These are phyloP conservation scores for Filosporella fistucella DNA, from an alignment of 495 filamentous ascomycete genomes.

Conservation along the genomic window DNA sequence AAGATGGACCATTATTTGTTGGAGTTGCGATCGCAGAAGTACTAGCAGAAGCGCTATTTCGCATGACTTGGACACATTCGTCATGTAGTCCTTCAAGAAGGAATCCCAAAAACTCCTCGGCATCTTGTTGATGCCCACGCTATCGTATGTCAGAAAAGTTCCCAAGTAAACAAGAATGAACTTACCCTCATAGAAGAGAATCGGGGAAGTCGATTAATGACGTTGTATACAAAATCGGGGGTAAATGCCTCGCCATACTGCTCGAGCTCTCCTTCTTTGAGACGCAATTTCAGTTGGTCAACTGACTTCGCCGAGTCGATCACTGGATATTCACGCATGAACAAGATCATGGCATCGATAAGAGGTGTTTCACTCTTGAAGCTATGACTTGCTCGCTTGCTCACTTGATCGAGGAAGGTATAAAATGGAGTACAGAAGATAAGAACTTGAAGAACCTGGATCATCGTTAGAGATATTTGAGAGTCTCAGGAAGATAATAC, in stretches of 20 bases:
- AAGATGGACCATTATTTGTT: conserved; percentile 26
- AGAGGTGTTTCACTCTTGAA: conserved; percentile 94
- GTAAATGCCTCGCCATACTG: conserved; percentile 88
- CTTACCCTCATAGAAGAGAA: conserved; percentile 78
- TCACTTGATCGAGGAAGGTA: conserved; percentile 83
- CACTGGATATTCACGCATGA: conserved; percentile 87
- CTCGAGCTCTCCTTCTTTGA: conserved; percentile 82
- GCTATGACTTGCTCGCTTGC: conserved; percentile 76
- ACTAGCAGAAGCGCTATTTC: conserved; percentile 36
- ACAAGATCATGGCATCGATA: conserved; percentile 95
- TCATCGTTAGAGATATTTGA: conserved; percentile 6
- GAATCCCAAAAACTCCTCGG: conserved; percentile 95
- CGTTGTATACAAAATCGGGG: conserved; percentile 93
- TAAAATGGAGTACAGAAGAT: conserved; percentile 93
- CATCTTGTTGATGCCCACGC: conserved; percentile 95
- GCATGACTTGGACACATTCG: conserved; percentile 78
- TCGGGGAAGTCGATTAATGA: conserved; percentile 77
- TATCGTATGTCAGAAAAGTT: conserved; percentile 8
- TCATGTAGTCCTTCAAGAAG: conserved; percentile 90
- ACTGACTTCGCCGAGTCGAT: conserved; percentile 73
- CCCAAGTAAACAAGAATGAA: conserved; percentile 18
- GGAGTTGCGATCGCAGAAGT: conserved; percentile 35
- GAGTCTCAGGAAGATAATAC: conserved; percentile 24
- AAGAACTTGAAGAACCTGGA: conserved; percentile 85
- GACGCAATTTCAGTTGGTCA: conserved; percentile 64